Conservation (phyloP, 441 rosid genomes). For the Pelargonium fulgidum region DNA sequence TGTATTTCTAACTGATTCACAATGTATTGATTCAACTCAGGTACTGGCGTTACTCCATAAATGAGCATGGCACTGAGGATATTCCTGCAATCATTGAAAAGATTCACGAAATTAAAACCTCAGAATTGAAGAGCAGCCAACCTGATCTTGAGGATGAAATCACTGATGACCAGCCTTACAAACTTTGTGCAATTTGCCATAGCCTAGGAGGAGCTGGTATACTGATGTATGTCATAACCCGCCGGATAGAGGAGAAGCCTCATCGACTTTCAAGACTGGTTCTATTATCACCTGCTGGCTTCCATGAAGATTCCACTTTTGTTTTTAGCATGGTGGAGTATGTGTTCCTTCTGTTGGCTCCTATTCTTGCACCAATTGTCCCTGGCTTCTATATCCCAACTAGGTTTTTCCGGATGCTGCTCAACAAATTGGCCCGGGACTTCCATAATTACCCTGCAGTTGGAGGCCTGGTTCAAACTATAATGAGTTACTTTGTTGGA, state of each 20-base stretch:
- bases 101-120: conserved; percentile 75
- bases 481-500: conserved; percentile 75
- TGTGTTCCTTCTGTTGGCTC: conserved; percentile 49
- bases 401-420: conserved; percentile 86
- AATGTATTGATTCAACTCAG: conserved; percentile 31
- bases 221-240: conserved; percentile 65
- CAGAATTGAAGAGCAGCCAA: conserved; percentile 59
- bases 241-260: conserved; percentile 59
- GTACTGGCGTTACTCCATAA: conserved; percentile 84
- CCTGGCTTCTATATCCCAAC: conserved; percentile 95
- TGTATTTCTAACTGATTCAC: neutral
- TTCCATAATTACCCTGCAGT: conserved; percentile 91
- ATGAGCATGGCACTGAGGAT: conserved; percentile 89
- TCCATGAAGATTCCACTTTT: conserved; percentile 67
- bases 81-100: conserved; percentile 91
- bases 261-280: conserved; percentile 76
- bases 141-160: conserved; percentile 51
- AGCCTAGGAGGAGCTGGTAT: conserved; percentile 96
- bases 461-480: conserved; percentile 90
- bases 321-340: conserved; percentile 56
- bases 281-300: conserved; percentile 89
- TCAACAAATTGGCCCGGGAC: conserved; percentile 92
- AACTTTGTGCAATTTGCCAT: conserved; percentile 82
- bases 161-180: conserved; percentile 56
- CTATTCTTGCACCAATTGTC: conserved; percentile 46